Evolutionary conservation across 768 basidiomycete genomes (phyloP), one percentile per base, ranked within the genome.

Genomic region (Hebeloma cylindrosporum): DNA sequence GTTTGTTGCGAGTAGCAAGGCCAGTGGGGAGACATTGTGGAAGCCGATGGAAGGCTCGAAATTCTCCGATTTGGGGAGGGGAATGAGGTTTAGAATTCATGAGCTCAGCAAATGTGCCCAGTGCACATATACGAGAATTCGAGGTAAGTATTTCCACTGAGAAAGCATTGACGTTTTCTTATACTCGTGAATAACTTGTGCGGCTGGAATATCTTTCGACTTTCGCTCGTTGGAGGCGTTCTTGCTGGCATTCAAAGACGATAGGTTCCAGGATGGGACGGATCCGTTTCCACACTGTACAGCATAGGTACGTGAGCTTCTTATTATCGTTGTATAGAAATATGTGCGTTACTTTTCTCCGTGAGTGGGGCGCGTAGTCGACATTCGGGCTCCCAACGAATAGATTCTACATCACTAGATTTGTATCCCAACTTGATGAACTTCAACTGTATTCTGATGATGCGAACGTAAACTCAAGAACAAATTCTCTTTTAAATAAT

Each of bases 261-360:
- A 23, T 31, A 8, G n/a, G 10, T 22, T 42, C 40, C 28, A 42
- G 7, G 18, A 22, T 33, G 30, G 40, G 40, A 10, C 29, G 29
- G 11, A 42, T 42, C 5, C 30, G 28, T 42, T 42, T 20, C 40
- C 29, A 33, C 11, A 42, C 40, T 42, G 25, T 7, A 5, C 11
- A 30, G n/a, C 0, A 8, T 10, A 22, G 16, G 4, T 22, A 13
- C 10, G 3, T 1, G 25, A 32, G 7, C 10, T 2, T 1, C 14
- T 4, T 2, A 10, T 3, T 13, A 10, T n/a, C n/a, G n/a, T n/a
- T n/a, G n/a, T n/a, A 21, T 16, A 5, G 3, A 30, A 16, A 21
- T 23, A 4, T 20, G 14, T n/a, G n/a, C n/a, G 30, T 42, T 16
- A 42, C 40, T 23, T 13, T 16, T 21, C 5, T 42, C 40, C 4